phyloP scores from a whole-genome alignment of 1,139 yeast genomes.

The Scheffersomyces illinoinensis region DNA sequence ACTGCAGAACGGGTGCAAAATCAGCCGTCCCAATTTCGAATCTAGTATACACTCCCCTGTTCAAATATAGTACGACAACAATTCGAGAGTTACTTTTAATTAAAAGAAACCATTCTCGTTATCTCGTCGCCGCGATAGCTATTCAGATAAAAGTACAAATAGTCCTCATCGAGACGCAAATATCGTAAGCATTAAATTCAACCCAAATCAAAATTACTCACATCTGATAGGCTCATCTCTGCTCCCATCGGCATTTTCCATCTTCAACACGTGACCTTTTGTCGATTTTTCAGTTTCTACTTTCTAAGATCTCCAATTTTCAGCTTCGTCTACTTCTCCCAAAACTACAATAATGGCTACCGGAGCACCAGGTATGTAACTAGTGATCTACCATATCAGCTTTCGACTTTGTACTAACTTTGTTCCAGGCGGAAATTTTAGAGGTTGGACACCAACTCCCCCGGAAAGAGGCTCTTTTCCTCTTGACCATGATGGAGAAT shows the following conservation, averaged over 20 bases:
- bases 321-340: not conserved
- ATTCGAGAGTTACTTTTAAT: not conserved
- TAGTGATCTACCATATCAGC: not conserved
- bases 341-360: slow-evolving; percentile 13
- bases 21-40: not conserved
- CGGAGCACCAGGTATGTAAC: slow-evolving; percentile 17
- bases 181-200: not conserved
- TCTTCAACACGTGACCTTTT: not conserved
- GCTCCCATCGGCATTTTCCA: not conserved
- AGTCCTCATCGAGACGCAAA: not conserved
- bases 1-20: not conserved
- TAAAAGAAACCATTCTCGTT: not conserved
- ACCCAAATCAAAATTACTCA: not conserved
- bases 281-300: not conserved
- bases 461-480: slow-evolving; percentile 98
- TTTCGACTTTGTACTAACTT: slow-evolving; percentile 11
- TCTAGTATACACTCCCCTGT: not conserved
- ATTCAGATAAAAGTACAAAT: not conserved
- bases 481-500: slow-evolving; percentile 87
- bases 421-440: slow-evolving; percentile 40
- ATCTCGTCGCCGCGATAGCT: not conserved
- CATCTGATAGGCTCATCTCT: not conserved
- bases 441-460: slow-evolving; percentile 79
- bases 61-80: too few relatives aligned
- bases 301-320: not conserved